Conservation (phyloP, 108 stramenopile species). For the Nitzschia sp. region DNA sequence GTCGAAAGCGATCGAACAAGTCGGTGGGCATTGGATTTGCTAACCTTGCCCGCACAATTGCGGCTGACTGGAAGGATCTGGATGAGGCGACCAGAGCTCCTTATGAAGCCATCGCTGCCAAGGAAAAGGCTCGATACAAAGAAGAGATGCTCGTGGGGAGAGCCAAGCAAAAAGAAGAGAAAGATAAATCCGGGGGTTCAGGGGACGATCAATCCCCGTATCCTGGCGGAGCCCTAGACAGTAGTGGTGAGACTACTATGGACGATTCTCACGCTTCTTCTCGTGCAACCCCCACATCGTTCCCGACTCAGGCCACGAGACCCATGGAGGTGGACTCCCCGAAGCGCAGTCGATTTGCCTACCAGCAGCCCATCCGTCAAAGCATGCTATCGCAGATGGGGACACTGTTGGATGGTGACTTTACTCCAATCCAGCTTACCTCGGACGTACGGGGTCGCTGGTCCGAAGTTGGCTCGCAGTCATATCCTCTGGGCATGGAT, state of each 20-base stretch:
- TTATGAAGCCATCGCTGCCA: slow-evolving; percentile 44
- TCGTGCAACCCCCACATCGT: not conserved
- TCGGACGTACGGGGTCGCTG: not conserved
- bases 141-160: slow-evolving; percentile 48
- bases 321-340: slow-evolving; percentile 1
- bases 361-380: slow-evolving; percentile 8
- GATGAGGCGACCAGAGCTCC: slow-evolving; percentile 34
- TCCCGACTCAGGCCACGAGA: not conserved
- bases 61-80: slow-evolving; percentile 61
- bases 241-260: slow-evolving; percentile 3
- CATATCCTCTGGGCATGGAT: not conserved
- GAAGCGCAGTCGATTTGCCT: not conserved
- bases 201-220: not conserved
- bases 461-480: not conserved
- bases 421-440: not conserved
- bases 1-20: slow-evolving; percentile 31
- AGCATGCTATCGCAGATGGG: not conserved
- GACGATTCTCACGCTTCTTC: not conserved
- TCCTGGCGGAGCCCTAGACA: not conserved
- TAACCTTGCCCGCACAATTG: slow-evolving; percentile 64
- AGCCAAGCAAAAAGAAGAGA: slow-evolving; percentile 44
- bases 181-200: not conserved
- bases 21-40: slow-evolving; percentile 57
- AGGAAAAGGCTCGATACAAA: slow-evolving; percentile 44
- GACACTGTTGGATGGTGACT: not conserved